Percentiles rank a stretch among this genome's conserved stretches.
Evolutionary conservation across 441 rosid genomes (phyloP).

Genomic region (Adansonia rubrostipa): DNA sequence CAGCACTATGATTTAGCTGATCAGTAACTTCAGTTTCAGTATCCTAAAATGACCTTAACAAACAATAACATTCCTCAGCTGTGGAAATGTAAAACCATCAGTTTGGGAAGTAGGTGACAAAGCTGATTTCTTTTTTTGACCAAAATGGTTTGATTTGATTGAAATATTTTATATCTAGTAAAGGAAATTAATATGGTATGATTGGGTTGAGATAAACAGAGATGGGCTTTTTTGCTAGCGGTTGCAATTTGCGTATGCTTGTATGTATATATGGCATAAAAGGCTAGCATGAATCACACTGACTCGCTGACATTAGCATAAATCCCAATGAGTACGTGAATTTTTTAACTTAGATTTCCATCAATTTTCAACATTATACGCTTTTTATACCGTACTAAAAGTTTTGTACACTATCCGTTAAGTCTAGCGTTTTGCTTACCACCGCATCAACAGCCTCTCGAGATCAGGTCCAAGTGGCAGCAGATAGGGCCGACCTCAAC

Average conservation of each 20-base stretch:
- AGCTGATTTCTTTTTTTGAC: not conserved
- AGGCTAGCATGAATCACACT: not conserved
- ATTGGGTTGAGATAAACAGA: not conserved
- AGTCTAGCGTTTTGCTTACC: not conserved
- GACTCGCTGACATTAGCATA: not conserved
- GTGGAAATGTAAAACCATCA: not conserved
- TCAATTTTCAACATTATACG: not conserved
- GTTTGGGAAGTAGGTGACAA: not conserved
- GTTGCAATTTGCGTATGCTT: too few species aligned
- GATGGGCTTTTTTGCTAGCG: too few species aligned
- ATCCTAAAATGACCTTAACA: not conserved
- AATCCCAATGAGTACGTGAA: not conserved
- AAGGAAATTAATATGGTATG: not conserved
- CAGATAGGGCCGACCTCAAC: not conserved
- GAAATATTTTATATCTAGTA: not conserved
- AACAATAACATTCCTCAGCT: not conserved
- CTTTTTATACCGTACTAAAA: not conserved
- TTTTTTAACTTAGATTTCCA: too few species aligned
- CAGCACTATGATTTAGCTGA: not conserved
- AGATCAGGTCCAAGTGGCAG: not conserved
- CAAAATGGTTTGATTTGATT: not conserved
- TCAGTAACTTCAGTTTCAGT: not conserved
- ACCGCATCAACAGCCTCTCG: not conserved
- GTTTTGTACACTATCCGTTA: not conserved
- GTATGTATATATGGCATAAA: not conserved